These are phyloP conservation scores for Fusarium protoensiforme DNA, from an alignment of 2,329 filamentous ascomycete species.

Conservation along the genomic window DNA sequence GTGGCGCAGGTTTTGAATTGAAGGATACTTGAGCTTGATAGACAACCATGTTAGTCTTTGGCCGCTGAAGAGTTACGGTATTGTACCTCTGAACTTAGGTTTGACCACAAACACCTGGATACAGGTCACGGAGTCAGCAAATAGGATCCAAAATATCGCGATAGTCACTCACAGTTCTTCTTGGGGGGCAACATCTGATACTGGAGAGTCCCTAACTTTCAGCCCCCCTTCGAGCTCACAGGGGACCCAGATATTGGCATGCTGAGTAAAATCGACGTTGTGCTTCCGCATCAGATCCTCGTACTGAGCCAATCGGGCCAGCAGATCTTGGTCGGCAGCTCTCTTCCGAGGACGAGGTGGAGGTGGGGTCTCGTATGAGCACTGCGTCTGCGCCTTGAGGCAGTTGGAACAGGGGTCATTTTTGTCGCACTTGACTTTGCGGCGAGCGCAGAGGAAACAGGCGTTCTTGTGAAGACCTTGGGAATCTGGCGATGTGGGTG, in stretches of 20 bases:
- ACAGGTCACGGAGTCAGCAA: rapidly evolving
- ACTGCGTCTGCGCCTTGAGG: conserved; percentile 46
- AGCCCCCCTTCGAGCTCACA: conserved; percentile 18
- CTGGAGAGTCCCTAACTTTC: not conserved
- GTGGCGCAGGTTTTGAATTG: conserved; percentile 24
- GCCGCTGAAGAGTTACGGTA: rapidly evolving
- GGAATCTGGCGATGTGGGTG: not conserved
- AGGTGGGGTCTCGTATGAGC: conserved; percentile 36
- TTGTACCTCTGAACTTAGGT: conserved; percentile 28
- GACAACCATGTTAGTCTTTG: not conserved
- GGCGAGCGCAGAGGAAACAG: conserved; percentile 33
- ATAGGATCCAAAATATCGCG: no score
- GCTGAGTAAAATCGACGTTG: conserved; percentile 34
- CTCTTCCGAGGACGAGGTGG: conserved; percentile 41
- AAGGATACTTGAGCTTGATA: conserved; percentile 39
- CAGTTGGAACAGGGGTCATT: conserved; percentile 57
- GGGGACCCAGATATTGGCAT: conserved; percentile 40
- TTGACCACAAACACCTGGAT: conserved; percentile 36
- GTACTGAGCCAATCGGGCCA: conserved; percentile 37
- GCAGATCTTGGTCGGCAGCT: conserved; percentile 42
- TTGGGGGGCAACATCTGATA: not conserved
- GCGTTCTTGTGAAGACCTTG: conserved; percentile 20
- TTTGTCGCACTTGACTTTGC: conserved; percentile 50
- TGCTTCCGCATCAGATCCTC: conserved; percentile 44
- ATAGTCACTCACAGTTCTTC: no score